phyloP scores from a whole-genome alignment of 2,329 filamentous ascomycete species.

The Talaromyces pinophilus region DNA sequence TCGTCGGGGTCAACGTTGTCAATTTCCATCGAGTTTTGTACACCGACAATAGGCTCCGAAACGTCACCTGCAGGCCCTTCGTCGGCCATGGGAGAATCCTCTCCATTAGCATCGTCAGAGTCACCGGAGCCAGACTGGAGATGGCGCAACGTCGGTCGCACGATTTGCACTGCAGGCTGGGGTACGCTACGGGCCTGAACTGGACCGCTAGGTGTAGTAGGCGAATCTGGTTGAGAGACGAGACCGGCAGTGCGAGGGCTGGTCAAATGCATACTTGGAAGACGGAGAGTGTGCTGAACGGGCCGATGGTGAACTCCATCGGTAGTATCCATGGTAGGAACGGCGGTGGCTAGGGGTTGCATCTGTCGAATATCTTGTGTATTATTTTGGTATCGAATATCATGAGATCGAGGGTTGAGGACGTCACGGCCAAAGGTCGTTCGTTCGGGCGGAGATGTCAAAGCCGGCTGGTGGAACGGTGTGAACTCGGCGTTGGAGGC shows the following conservation, averaged over 20 bases:
- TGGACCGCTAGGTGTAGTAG: conserved; percentile 77
- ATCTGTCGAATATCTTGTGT: conserved; percentile 56
- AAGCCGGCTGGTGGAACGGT: conserved; percentile 62
- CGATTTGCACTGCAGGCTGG: conserved; percentile 60
- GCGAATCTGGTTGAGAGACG: conserved; percentile 87
- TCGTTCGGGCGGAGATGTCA: conserved; percentile 71
- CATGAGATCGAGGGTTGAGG: conserved; percentile 51
- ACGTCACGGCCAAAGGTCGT: conserved; percentile 62
- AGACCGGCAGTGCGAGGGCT: conserved; percentile 54
- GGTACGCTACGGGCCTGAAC: conserved; percentile 57
- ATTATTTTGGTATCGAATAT: conserved; percentile 45
- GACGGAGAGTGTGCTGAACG: conserved; percentile 76
- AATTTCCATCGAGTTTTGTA: conserved; percentile 80
- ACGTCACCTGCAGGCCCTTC: conserved; percentile 54
- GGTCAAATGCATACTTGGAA: conserved; percentile 68
- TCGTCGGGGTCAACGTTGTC: conserved; percentile 84
- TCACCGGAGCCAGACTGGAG: conserved; percentile 85
- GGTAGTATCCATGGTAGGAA: conserved; percentile 66
- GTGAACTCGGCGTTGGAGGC: conserved; percentile 48
- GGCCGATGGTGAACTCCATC: conserved; percentile 75
- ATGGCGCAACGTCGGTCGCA: conserved; percentile 83
- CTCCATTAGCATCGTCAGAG: conserved; percentile 79
- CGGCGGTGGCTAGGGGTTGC: conserved; percentile 67
- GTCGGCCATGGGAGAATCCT: conserved; percentile 76
- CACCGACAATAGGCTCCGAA: conserved; percentile 71